A percentile compares a stretch with the other conserved stretches of the same genome.
Conservation (phyloP, 257 asterid genomes). For the Solanum tacnaense region DNA sequence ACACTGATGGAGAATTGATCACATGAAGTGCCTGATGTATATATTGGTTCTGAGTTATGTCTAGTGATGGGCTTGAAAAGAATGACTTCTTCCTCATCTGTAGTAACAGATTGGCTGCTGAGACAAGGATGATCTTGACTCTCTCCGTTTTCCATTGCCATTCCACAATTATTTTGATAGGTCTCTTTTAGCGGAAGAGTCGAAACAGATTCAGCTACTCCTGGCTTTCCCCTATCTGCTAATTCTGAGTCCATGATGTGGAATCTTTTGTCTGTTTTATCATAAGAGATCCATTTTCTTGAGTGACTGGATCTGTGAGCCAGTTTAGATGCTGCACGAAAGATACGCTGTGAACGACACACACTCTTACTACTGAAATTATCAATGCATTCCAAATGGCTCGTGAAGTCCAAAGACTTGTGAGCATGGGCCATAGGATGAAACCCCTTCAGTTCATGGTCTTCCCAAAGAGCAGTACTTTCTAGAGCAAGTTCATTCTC, state of each 20-base stretch:
- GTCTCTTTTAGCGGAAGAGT: conserved; percentile 2
- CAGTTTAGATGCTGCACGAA: conserved; percentile 34
- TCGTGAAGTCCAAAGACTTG: conserved; percentile 36
- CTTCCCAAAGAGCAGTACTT: conserved; percentile 75
- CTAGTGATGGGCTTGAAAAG: conserved; percentile 80
- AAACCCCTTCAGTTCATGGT: conserved; percentile 78
- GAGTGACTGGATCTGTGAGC: conserved; percentile 8
- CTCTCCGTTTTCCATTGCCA: background rate
- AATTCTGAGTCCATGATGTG: background rate
- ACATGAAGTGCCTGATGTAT: conserved; percentile 16
- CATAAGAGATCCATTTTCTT: conserved; percentile 15
- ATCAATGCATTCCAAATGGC: conserved; percentile 26
- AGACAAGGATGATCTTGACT: background rate
- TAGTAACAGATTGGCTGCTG: background rate
- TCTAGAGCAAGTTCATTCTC: conserved; percentile 9
- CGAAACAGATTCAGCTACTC: conserved; percentile 11
- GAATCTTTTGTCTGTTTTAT: conserved; percentile 12
- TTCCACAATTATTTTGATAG: conserved; percentile 1
- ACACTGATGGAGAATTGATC: conserved; percentile 13
- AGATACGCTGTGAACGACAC: conserved; percentile 36
- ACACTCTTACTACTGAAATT: conserved; percentile 9
- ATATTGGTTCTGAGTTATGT: conserved; percentile 63
- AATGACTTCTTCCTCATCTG: conserved; percentile 64
- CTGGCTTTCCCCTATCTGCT: conserved; percentile 4
- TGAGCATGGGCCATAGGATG: conserved; percentile 44